Base-by-base conservation (phyloP, 441 rosid species). In the Brassica hybrid region DNA sequence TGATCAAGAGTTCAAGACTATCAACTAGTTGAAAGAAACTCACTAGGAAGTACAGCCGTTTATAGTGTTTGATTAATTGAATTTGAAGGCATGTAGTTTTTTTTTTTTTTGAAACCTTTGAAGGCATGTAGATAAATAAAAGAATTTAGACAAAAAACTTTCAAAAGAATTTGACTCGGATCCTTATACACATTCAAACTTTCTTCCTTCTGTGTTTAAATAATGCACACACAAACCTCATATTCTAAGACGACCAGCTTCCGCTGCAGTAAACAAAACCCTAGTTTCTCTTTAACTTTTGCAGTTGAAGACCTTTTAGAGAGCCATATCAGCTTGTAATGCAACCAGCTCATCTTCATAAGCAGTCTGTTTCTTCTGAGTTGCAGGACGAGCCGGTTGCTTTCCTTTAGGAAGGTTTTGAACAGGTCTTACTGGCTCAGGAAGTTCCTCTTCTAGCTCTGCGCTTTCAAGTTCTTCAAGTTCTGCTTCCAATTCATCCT, bases 401-500 rank as follows among this genome's bases (percentile, higher is more conserved):
- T 82, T 75, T 1, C 90, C 89, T 32, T 80, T 88, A 12, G 84
- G 87, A 71, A 85, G 85, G 21, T 94, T 85, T 78, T 92, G 94
- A 9, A 86, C 91, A 54, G 90, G 85, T 64, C 89, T 87, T 75
- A 85, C 85, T 0, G 97, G 97, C 82, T 91, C 91, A 76, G 92
- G 93, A 79, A 96, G 98, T 78, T 91, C 89, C 12, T 87, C 93
- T 80, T 96, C 99, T 85, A 96, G 81, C 81, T 96, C 99, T 11
- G 89, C 91, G 4, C 96, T 86, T 85, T 92, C 99, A 75, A 96
- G 85, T 84, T 96, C 98, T 86, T 96, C 98, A 5, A 94, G 97
- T 66, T 96, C 99, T 2, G 97, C 97, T 87, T 92, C 97, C 80
- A 94, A 81, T 77, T 96, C 99, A 84, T 96, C 99, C 99, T 95